Conservation (phyloP, 2,329 filamentous ascomycete species). For the Pyricularia sp. region DNA sequence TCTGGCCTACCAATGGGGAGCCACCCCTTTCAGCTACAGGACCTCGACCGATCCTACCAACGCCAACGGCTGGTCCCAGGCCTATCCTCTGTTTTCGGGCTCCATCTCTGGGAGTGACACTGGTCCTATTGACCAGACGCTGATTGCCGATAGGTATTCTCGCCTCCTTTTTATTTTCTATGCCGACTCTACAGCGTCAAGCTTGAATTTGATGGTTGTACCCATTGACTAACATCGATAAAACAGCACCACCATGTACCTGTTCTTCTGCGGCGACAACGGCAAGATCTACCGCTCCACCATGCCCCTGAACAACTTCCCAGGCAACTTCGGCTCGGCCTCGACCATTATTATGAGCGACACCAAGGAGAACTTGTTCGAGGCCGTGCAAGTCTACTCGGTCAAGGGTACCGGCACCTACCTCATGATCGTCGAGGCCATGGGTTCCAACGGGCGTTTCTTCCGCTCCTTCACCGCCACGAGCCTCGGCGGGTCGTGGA, state of each 20-base stretch:
- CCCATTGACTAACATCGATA: too few species aligned
- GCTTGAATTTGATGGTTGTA: too few species aligned
- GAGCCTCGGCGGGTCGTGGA: conserved; percentile 48
- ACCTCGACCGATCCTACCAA: conserved; percentile 50
- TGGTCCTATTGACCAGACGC: conserved; percentile 51
- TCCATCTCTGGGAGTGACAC: conserved; percentile 39
- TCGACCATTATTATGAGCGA: conserved; percentile 43
- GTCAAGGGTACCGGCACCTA: conserved; percentile 44
- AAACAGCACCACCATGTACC: conserved; percentile 40
- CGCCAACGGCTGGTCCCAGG: conserved; percentile 44
- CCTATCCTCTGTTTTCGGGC: conserved; percentile 47
- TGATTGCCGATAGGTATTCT: conserved; percentile 44
- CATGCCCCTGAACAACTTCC: conserved; percentile 55
- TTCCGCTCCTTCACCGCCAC: conserved; percentile 59
- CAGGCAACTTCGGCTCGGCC: conserved; percentile 44
- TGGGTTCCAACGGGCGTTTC: conserved; percentile 47
- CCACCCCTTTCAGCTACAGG: conserved; percentile 48
- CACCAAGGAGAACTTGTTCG: conserved; percentile 48
- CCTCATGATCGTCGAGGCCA: conserved; percentile 59
- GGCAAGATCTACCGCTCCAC: conserved; percentile 55
- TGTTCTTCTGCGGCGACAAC: conserved; percentile 61
- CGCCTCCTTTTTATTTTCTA: too few species aligned
- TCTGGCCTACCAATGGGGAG: conserved; percentile 56
- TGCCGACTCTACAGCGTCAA: too few species aligned
- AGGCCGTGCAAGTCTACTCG: conserved; percentile 58